Base-by-base conservation (phyloP, 192 early-diverging fungal genomes). In the Coemansia sp. region DNA sequence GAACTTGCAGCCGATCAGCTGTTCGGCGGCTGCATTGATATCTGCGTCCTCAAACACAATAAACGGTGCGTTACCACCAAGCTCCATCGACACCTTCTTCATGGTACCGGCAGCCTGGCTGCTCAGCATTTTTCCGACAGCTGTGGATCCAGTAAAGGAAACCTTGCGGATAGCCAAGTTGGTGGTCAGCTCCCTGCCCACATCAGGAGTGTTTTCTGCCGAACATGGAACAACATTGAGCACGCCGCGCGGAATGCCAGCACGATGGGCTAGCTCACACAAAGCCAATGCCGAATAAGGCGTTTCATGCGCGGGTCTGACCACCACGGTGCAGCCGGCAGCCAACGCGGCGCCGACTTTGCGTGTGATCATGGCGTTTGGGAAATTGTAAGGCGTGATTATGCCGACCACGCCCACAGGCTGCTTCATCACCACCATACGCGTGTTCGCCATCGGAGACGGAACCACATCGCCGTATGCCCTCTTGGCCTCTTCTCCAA, bases 361-460 rank as follows among this genome's bases (percentile, higher is more conserved):
- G 65, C 83, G 76, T 7, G 75, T 72, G 20, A 92, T 82, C 91
- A 96, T 95, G 7, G 94, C 94, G 62, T 75, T 87, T 1, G 95
- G 95, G 66, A 93, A 94, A 69, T 96, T 92, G 85, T 88, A 92
- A 14, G 91, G 91, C 12, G 89, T 89, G 48, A 92, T 82, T 7
- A 91, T 73, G 8, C 87, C 87, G 2, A 85, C 89, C 31, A 90
- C 89, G 29, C 94, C 94, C 16, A 94, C 76, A 1, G 93, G 91
- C 67, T 93, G 90, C 50, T 88, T 87, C 49, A 93, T 82, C 34
- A 88, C 84, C 40, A 94, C 36, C 34, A 88, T 74, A 11, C 91
- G 87, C 33, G 88, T 75, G 34, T 64, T 61, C 16, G 57, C 56
- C 12, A 71, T 67, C n/a, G 84, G 75, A 20, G 87, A 82, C 32